Evolutionary conservation across 192 early-diverging fungal genomes (phyloP), one percentile per base, ranked within the genome.

Genomic region (Phycomyces nitens): DNA sequence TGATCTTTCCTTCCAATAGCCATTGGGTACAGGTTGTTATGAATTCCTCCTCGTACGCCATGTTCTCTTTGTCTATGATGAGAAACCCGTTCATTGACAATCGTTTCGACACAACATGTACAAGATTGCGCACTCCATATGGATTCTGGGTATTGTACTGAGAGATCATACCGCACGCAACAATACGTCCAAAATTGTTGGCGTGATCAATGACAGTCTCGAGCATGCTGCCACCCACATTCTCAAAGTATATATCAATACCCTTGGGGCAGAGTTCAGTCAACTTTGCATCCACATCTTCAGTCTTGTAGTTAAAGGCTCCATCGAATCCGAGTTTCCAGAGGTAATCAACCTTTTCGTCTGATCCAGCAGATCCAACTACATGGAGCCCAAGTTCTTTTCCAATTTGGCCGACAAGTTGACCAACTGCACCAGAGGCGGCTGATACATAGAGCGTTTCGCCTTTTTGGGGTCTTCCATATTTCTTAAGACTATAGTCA

Each of bases 251-350:
- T n/a, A 94, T 82, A 67, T 95, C 93, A 58, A 95, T 82, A 53
- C 94, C 92, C 12, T 89, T 72, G 34, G 92, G 92, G 26, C 83
- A 84, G 6, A 76, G 70, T 64, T 85, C 69, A 51, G 62, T 75
- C 15, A 96, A 84, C 20, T 80, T 82, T 0, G 60, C 71, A 2
- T 68, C 60, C 24, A 67, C 51, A 23, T 76, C 78, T 16, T 75
- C 80, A 4, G 84, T 93, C 70, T 94, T 96, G 88, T 96, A 96
- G 80, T 96, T 96, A 81, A 96, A 89, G 16, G 80, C 94, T 5
- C 75, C 88, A 71, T 96, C 92, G 52, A 91, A 89, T 10, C 87
- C 88, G 24, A 80, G 77, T 5, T 79, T 70, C 57, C 79, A 77
- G 22, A 94, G 78, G 66, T 80, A 84, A n/a, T 72, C 78, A 20